Evolutionary conservation across 768 basidiomycete species (phyloP).

Genomic region (Termitomyces eurrhizus): DNA sequence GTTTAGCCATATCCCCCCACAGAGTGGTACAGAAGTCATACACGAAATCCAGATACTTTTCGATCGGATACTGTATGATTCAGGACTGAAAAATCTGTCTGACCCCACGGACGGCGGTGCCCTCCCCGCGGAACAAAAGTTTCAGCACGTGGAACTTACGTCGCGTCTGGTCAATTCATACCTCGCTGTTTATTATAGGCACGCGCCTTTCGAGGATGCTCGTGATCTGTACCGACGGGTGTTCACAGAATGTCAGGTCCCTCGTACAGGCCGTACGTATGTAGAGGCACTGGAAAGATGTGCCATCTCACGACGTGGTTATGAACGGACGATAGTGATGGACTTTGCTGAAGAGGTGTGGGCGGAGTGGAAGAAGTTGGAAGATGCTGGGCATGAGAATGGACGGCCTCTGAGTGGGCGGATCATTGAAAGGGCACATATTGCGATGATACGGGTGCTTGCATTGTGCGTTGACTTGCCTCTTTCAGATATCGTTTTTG

Average conservation of each 20-base stretch:
- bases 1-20: conserved; percentile 63
- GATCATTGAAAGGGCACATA: conserved; percentile 64
- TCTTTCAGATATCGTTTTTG: background rate
- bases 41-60: conserved; percentile 68
- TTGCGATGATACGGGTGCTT: conserved; percentile 62
- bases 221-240: conserved; percentile 47
- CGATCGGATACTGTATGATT: conserved; percentile 50
- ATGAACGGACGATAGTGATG: conserved; percentile 45
- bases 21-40: conserved; percentile 67
- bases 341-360: conserved; percentile 62
- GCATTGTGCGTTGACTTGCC: conserved; percentile 46
- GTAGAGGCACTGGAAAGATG: conserved; percentile 70
- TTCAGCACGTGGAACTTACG: conserved; percentile 54
- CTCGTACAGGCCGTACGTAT: conserved; percentile 51
- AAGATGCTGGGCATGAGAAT: conserved; percentile 32
- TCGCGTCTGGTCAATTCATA: conserved; percentile 75
- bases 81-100: conserved; percentile 8
- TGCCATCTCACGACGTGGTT: conserved; percentile 33
- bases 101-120: conserved; percentile 6
- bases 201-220: conserved; percentile 43
- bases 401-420: conserved; percentile 34
- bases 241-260: conserved; percentile 39
- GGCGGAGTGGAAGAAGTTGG: conserved; percentile 54
- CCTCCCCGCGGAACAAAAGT: conserved; percentile 31
- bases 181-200: conserved; percentile 68